Conservation (phyloP, 2,329 filamentous ascomycete species). For the Cercospora sp. region DNA sequence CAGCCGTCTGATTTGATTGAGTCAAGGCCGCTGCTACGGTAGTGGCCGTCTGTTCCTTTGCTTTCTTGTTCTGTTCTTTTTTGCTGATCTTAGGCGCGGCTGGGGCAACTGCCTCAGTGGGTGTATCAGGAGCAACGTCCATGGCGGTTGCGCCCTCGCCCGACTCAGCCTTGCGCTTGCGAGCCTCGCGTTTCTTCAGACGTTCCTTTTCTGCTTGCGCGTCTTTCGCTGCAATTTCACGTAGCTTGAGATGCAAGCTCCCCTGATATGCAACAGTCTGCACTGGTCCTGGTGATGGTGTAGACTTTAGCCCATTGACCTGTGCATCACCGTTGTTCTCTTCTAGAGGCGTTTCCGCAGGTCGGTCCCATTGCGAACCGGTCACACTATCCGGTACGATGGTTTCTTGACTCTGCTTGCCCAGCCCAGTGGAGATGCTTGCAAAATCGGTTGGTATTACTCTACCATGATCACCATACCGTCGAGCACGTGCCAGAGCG, state of each 20-base stretch:
- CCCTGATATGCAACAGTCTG: slow-evolving; percentile 49
- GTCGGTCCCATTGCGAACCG: slow-evolving; percentile 38
- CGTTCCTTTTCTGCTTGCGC: slow-evolving; percentile 70
- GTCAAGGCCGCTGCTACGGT: slow-evolving; percentile 53
- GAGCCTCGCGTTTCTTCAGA: slow-evolving; percentile 47
- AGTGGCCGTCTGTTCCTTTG: slow-evolving; percentile 63
- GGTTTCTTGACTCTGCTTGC: slow-evolving; percentile 38
- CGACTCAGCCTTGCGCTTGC: slow-evolving; percentile 35
- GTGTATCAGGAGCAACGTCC: slow-evolving; percentile 32
- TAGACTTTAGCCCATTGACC: slow-evolving; percentile 26
- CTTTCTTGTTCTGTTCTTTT: slow-evolving; percentile 78
- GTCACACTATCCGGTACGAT: slow-evolving; percentile 41
- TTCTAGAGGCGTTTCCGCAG: slow-evolving; percentile 16
- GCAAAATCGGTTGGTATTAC: slow-evolving; percentile 75
- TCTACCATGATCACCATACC: slow-evolving; percentile 75
- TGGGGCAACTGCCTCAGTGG: slow-evolving; percentile 34
- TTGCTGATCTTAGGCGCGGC: slow-evolving; percentile 72
- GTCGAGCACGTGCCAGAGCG: slow-evolving; percentile 67
- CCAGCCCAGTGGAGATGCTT: slow-evolving; percentile 63
- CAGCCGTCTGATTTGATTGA: slow-evolving; percentile 80
- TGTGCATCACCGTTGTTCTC: slow-evolving; percentile 28
- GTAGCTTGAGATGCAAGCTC: slow-evolving; percentile 54
- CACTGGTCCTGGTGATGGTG: slow-evolving; percentile 38
- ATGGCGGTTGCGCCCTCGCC: slow-evolving; percentile 27
- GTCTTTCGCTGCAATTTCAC: slow-evolving; percentile 65